Evolutionary conservation across 1,139 yeast species (phyloP), one percentile per base, ranked within the genome.

Genomic region (Nakaseomyces delphensis): DNA sequence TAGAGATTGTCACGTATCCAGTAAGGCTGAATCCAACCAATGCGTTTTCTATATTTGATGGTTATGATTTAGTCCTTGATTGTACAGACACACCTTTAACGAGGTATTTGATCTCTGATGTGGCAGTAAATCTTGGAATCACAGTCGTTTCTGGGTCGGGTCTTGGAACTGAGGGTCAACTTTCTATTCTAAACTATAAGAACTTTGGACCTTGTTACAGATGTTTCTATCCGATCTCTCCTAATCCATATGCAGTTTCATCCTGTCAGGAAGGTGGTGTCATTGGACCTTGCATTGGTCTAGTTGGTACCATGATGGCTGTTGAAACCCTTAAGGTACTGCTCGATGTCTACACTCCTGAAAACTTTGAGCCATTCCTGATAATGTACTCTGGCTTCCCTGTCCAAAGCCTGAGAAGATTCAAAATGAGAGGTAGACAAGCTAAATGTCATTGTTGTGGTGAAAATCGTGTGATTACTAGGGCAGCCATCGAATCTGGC

Each of bases 201-300:
- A 67, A 70, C 29, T 48, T 51, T 3, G 96, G 96, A 0, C 98
- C 98, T 0, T 93, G 99, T 60, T 93, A 93, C 57, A 69, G 99
- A 48, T 93, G 99, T 57, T 78, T 89, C 61, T 86, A 84, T 53
- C 97, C 98, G 0, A 68, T 67, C 10, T 96, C 98, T 0, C 96
- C 99, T 0, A 79, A 93, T 0, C 83, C 95, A 1, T 79, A 76
- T 43, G 71, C 85, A 1, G 87, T 89, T 0, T 74, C 89, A 0
- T 75, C 95, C 0, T 93, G 99, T 56, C 77, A 86, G 8, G 97
- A 87, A 61, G 95, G 95, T 3, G 99, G 99, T 3, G 95, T 93
- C 1, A 63, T 93, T 18, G 98, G 98, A 0, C 96, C 98, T 0
- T 93, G 91, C 5, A 94, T 93, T 39, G 99, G 98, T 0, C 56